phyloP scores from a whole-genome alignment of 2,329 filamentous ascomycete genomes.

The Colletotrichum graminicola region DNA sequence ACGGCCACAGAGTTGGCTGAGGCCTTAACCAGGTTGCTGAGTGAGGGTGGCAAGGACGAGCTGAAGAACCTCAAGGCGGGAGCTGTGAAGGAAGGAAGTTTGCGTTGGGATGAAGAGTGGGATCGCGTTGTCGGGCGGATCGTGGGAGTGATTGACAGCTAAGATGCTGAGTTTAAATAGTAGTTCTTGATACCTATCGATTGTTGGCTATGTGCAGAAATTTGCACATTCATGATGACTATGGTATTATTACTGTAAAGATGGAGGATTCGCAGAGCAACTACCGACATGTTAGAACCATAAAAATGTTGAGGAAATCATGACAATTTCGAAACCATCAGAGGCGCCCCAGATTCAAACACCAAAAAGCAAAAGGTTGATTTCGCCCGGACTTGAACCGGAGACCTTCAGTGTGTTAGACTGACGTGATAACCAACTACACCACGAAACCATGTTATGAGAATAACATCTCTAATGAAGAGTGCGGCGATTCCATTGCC shows the following conservation, averaged over 20 bases:
- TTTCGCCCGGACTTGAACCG: conserved; percentile 43
- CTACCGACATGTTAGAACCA: not conserved
- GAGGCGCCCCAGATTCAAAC: accelerated
- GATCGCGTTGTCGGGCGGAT: conserved; percentile 82
- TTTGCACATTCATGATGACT: not conserved
- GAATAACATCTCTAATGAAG: accelerated
- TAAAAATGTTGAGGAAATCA: not conserved
- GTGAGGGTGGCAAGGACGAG: conserved; percentile 61
- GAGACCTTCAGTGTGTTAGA: conserved; percentile 56
- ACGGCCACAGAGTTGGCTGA: conserved; percentile 74
- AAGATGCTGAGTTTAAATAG: not conserved
- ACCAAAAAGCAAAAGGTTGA: conserved; percentile 1
- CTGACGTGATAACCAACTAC: conserved; percentile 63
- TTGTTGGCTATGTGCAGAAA: not conserved
- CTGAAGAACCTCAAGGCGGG: conserved; percentile 74
- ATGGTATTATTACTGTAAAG: not conserved
- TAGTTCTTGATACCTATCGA: not conserved
- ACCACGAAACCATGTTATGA: conserved; percentile 44
- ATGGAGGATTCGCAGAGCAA: not conserved
- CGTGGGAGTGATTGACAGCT: conserved; percentile 63
- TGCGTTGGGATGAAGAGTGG: conserved; percentile 95
- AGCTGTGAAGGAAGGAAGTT: conserved; percentile 78
- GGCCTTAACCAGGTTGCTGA: conserved; percentile 75
- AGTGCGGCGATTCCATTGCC: accelerated
- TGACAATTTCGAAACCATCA: no score